Evolutionary conservation across 352 stramenopile genomes (phyloP), one percentile per base, ranked within the genome.

Genomic region (Phytophthora fragariae): DNA sequence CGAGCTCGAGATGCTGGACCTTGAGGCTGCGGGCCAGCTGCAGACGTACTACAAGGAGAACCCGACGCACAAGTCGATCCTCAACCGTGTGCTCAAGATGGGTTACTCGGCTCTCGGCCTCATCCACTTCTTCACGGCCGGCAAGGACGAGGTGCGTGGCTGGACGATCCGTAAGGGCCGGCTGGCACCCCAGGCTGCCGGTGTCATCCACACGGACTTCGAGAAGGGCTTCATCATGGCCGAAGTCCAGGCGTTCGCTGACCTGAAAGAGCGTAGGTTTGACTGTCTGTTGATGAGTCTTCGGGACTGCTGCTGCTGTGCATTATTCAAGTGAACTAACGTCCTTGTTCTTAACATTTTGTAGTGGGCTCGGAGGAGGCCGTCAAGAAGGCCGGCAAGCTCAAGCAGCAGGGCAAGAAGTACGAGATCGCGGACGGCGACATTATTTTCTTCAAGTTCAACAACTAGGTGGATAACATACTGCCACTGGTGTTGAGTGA

Each of bases 131-230:
- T 99, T 99, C 89, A 99, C 98, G 27, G 93, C 95, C 31, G 98
- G 98, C 57, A 96, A 97, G 70, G 98, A 99, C 68, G 98, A 99
- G 88, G 98, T 99, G 35, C 89, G 97, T 61, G 97, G 97, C 50
- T 99, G 98, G 98, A 99, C 98, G 15, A 99, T 99, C 65, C 98
- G 98, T 71, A 98, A 98, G 84, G 97, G 97, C 52, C 96, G 93
- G 59, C 60, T 98, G 72, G 98, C 98, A 84, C 98, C 97, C 10
- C 97, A 99, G 81, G 98, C 98, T 58, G 98, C 98, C 47, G 98
- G 98, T 78, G 96, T 99, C 10, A 99, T 99, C 87, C 98, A 99
- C 86, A 97, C 95, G 46, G 98, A 99, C 83, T 99, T 99, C 73
- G 98, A 99, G 88, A 96, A 98, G 80, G 98, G 98, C 62, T 99